Evolutionary conservation across 345 rosid species (phyloP), one percentile per base, ranked within the genome.

Genomic region (Euphorbia lathyris): DNA sequence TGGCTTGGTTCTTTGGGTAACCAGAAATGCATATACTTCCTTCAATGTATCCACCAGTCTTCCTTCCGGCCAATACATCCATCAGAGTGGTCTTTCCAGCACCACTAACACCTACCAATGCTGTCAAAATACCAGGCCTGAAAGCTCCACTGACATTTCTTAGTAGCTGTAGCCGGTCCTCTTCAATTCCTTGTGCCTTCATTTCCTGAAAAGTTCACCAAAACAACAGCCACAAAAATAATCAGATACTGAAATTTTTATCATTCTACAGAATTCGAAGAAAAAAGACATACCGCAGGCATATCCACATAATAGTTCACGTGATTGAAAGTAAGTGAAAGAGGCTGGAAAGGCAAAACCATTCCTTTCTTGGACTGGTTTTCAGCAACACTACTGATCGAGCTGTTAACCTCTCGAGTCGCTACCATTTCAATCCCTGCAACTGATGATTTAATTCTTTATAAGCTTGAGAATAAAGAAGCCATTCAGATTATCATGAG

Each of bases 71-170:
- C 58, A 87, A 76, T 9, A 91, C 96, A 68, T 91, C 97, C 87
- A 91, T 87, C 62, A 91, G 78, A 0, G 97, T 91, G 20, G 97
- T 91, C 81, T 89, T 91, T 9, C 97, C 97, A 17, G 97, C 97
- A 40, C 97, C 97, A 65, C 96, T 89, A 0, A 89, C 89, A 2
- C 97, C 97, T 42, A 91, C 87, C 11, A 89, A 74, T 34, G 96
- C 91, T 71, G 96, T 89, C 59, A 91, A 74, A 25, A 86, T 74
- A 11, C 97, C 97, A 1, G 96, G 97, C 69, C 89, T 87, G 66
- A 91, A 92, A 71, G 90, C 88, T 67, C 97, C 96, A 30, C 93
- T 89, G 43, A 86, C 88, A 40, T 85, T 77, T 63, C 73, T 73
- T 42, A 91, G 81, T 38, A 91, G 77, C 64, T 89, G 91, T 22